Percentiles rank a stretch among this genome's conserved stretches.
Conservation (phyloP, 2,329 filamentous ascomycete species). For the Penicillium sp. region DNA sequence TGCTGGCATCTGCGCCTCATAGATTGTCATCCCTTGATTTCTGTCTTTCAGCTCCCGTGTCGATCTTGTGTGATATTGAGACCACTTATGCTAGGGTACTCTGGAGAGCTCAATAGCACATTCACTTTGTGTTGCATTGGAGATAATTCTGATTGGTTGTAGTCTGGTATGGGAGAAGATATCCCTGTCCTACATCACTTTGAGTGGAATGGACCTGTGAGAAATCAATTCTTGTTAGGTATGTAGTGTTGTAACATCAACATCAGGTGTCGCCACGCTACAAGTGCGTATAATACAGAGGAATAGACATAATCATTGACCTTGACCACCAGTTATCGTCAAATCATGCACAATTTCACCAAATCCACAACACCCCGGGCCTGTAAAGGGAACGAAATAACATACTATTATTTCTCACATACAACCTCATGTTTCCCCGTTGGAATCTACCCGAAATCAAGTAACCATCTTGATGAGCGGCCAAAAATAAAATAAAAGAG, state of each 20-base stretch:
- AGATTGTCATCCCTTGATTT: not conserved
- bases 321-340: not conserved
- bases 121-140: not conserved
- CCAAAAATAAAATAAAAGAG: not conserved
- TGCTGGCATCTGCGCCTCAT: not conserved
- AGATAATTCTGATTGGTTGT: not conserved
- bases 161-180: not conserved
- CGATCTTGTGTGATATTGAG: not conserved
- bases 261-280: not conserved
- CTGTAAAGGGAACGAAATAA: not conserved
- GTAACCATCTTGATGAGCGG: fast-evolving
- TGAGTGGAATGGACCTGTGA: not conserved
- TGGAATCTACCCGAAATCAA: no score
- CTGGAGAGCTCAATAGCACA: not conserved
- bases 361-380: not conserved
- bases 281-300: not conserved
- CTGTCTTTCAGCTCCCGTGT: not conserved
- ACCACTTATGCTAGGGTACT: not conserved
- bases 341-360: no score
- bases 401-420: not conserved
- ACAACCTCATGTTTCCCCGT: no score
- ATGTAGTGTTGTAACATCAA: not conserved
- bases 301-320: not conserved
- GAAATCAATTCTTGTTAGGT: not conserved
- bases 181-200: not conserved